Percentiles rank a stretch among this genome's conserved stretches.
These are phyloP conservation scores for Xylaria sp. DNA, from an alignment of 2,329 filamentous ascomycete species.

Conservation along the genomic window DNA sequence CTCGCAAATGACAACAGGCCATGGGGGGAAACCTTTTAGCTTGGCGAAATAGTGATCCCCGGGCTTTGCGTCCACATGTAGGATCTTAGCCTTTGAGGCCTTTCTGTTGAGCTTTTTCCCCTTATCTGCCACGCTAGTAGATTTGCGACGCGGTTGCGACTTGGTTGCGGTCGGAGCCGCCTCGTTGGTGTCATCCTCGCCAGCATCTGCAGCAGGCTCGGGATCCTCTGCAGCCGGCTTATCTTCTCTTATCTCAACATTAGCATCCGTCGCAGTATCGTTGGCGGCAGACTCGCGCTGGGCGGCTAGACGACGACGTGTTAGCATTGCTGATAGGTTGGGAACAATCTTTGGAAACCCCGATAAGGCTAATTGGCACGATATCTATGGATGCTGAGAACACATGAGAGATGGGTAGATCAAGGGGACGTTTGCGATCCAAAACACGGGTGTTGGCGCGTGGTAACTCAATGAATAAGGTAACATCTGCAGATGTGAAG, in stretches of 20 bases:
- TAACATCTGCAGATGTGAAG: constrained; percentile 19
- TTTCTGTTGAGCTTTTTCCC: constrained; percentile 87
- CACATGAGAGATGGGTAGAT: neutral
- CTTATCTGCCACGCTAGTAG: constrained; percentile 73
- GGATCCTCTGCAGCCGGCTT: constrained; percentile 43
- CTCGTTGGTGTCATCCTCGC: constrained; percentile 27
- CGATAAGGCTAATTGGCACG: constrained; percentile 11
- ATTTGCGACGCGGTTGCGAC: constrained; percentile 76
- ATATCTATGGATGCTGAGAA: neutral
- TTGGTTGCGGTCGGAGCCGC: constrained; percentile 42
- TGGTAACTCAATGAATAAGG: constrained; percentile 5
- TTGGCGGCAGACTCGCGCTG: constrained; percentile 33
- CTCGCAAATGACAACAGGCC: constrained; percentile 94
- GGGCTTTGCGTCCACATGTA: constrained; percentile 82
- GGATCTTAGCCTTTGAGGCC: constrained; percentile 77
- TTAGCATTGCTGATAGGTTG: constrained; percentile 21
- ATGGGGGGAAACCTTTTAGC: constrained; percentile 93
- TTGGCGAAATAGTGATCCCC: constrained; percentile 93
- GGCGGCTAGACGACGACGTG: constrained; percentile 20
- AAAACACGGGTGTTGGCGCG: neutral
- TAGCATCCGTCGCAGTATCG: constrained; percentile 47
- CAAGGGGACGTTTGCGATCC: constrained; percentile 12
- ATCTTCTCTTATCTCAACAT: constrained; percentile 49
- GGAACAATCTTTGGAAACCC: neutral
- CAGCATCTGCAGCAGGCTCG: constrained; percentile 37